Base-by-base conservation (phyloP, 2,329 filamentous ascomycete genomes). In the Sporothrix protearum region DNA sequence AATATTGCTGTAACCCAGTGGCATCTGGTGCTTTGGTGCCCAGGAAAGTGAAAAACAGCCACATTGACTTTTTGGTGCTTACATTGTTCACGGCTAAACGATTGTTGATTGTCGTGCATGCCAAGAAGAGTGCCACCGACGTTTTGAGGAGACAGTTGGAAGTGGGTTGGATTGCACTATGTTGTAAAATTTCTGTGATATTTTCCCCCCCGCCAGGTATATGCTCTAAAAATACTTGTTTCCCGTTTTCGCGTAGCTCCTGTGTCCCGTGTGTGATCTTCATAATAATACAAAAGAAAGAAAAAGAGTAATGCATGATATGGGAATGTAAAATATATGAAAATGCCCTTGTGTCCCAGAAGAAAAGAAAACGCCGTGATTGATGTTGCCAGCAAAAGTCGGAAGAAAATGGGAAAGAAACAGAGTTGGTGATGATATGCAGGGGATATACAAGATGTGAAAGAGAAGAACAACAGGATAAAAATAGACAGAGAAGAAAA, bases 261-360 rank as follows among this genome's bases (percentile, higher is more conserved):
- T 39, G 8, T 53, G 47, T 68, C 64, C 64, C 47, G 53, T 39
- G 64, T 68, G 25, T 68, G 25, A 53, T 39, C 22, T 68, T 68
- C 64, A 16, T 68, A 53, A 68, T 53, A 39, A 42, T 55, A 68
- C 66, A 68, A 68, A 49, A 16, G 68, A 49, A 69, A 61, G 2
- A 30, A 10, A 8, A 45, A 57, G 14, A 30, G 2, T 47, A 39
- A 30, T 9, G 53, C 19, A 68, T 14, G n/a, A 51, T 9, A 61
- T 25, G 51, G 10, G 28, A 28, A 30, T 33, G 9, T 25, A 9
- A 33, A 16, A 57, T 33, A 8, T 19, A 57, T 57, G 28, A 14
- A 22, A 39, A 39, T 22, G 57, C 16, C n/a, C 57, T 1, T 22
- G 22, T 66, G 22, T 39, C 49, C 25, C 36, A 16, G 19, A 66